These are phyloP conservation scores for Fusarium poae DNA, from an alignment of 2,329 filamentous ascomycete genomes.

Conservation along the genomic window DNA sequence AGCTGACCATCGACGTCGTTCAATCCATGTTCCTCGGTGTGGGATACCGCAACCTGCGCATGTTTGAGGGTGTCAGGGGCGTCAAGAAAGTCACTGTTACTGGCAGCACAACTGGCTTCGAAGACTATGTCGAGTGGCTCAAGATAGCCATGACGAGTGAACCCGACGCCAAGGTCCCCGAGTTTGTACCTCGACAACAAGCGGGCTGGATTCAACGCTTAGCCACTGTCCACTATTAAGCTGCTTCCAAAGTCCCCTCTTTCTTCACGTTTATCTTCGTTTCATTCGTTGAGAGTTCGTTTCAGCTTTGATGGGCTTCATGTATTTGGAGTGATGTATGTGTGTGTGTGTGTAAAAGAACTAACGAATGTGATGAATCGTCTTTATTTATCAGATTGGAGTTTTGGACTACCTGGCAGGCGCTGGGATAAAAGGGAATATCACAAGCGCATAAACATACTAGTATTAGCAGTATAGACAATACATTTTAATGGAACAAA, in stretches of 20 bases:
- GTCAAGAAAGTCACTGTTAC: slow-evolving; percentile 54
- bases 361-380: slow-evolving; percentile 29
- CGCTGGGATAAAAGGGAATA: slow-evolving; percentile 10
- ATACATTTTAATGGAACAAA: slow-evolving; percentile 10
- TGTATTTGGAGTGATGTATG: background rate
- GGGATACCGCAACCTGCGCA: slow-evolving; percentile 54
- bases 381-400: slow-evolving; percentile 20
- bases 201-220: slow-evolving; percentile 45
- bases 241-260: background rate
- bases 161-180: slow-evolving; percentile 38
- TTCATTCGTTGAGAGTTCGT: background rate
- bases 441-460: background rate
- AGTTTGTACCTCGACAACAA: slow-evolving; percentile 39
- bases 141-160: slow-evolving; percentile 54
- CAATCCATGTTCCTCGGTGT: slow-evolving; percentile 57
- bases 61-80: slow-evolving; percentile 60
- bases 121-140: slow-evolving; percentile 60
- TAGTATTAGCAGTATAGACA: slow-evolving; percentile 1
- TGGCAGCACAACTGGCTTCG: slow-evolving; percentile 58
- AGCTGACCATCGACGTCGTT: slow-evolving; percentile 57
- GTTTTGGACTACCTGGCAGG: slow-evolving; percentile 25
- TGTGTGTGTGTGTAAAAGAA: slow-evolving; percentile 23
- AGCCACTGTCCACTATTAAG: slow-evolving; percentile 43
- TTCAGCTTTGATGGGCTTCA: slow-evolving; percentile 7
- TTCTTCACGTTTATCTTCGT: background rate